Evolutionary conservation across 768 basidiomycete genomes (phyloP).

Genomic region (Pholiota molesta): DNA sequence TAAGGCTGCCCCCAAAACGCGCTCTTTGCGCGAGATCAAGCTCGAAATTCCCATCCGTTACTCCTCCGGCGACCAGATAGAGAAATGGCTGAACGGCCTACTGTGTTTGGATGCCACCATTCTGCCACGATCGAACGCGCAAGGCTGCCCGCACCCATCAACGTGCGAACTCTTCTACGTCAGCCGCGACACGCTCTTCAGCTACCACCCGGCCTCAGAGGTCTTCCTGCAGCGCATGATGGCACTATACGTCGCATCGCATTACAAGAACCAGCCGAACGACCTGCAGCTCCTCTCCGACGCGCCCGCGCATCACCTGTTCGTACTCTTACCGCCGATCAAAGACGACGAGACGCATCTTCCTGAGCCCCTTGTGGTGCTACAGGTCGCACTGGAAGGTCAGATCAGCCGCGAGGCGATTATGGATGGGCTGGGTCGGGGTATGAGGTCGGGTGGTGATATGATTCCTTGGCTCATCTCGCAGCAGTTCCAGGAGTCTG

Average conservation of each 20-base stretch:
- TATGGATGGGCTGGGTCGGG: conserved; percentile 82
- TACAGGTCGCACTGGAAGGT: conserved; percentile 96
- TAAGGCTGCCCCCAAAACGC: conserved; percentile 65
- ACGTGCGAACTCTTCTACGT: conserved; percentile 96
- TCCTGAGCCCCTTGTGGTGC: conserved; percentile 92
- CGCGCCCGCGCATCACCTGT: conserved; percentile 95
- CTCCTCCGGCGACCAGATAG: conserved; percentile 81
- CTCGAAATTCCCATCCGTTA: conserved; percentile 96
- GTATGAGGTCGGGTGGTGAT: conserved; percentile 88
- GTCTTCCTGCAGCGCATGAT: conserved; percentile 98
- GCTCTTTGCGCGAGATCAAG: conserved; percentile 90
- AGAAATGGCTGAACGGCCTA: conserved; percentile 90
- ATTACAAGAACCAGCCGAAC: conserved; percentile 99
- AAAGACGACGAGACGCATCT: conserved; percentile 88
- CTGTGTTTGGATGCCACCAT: conserved; percentile 90
- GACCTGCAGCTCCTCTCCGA: conserved; percentile 97
- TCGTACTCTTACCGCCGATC: conserved; percentile 92
- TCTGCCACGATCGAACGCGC: conserved; percentile 41
- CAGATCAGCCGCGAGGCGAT: conserved; percentile 86
- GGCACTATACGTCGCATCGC: conserved; percentile 95
- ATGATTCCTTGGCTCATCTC: conserved; percentile 97
- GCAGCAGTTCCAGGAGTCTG: conserved; percentile 94
- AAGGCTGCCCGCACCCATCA: conserved; percentile 94
- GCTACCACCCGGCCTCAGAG: conserved; percentile 96
- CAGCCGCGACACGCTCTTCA: conserved; percentile 94